Evolutionary conservation across 1,284 basidiomycete species (phyloP).

Genomic region (Malassezia psittaci): DNA sequence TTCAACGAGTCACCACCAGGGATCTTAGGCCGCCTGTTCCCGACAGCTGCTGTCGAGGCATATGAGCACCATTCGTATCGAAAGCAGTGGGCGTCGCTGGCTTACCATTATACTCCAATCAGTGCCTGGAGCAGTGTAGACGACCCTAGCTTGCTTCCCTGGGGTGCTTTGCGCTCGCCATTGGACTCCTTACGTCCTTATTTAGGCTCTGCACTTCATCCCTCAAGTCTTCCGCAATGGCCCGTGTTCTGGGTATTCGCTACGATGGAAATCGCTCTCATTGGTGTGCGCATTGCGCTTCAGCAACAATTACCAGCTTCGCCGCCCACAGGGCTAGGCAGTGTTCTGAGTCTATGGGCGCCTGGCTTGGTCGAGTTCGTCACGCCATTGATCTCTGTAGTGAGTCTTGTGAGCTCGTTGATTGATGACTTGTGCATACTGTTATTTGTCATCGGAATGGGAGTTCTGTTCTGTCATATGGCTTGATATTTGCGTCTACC

Average conservation of each 20-base stretch:
- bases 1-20: constrained; percentile 1
- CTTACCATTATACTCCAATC: constrained; percentile 8
- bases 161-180: constrained; percentile 12
- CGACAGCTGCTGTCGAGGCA: not conserved
- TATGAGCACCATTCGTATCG: constrained; percentile 8
- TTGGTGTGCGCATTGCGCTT: constrained; percentile 27
- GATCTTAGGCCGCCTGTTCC: constrained; percentile 12
- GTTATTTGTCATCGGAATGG: constrained; percentile 13
- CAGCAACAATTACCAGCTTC: constrained; percentile 17
- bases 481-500: not conserved
- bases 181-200: constrained; percentile 7
- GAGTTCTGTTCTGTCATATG: constrained; percentile 13
- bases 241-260: constrained; percentile 45
- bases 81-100: constrained; percentile 16
- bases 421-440: constrained; percentile 15
- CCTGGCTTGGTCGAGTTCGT: constrained; percentile 1
- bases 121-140: constrained; percentile 15
- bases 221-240: constrained; percentile 8
- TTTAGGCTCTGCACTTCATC: not conserved
- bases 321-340: constrained; percentile 1
- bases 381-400: not conserved
- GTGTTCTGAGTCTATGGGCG: constrained; percentile 8
- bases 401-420: constrained; percentile 2
- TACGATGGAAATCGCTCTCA: constrained; percentile 32
- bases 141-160: constrained; percentile 13